Base-by-base conservation (phyloP, 2,329 filamentous ascomycete genomes). In the Leptographium lundbergii region DNA sequence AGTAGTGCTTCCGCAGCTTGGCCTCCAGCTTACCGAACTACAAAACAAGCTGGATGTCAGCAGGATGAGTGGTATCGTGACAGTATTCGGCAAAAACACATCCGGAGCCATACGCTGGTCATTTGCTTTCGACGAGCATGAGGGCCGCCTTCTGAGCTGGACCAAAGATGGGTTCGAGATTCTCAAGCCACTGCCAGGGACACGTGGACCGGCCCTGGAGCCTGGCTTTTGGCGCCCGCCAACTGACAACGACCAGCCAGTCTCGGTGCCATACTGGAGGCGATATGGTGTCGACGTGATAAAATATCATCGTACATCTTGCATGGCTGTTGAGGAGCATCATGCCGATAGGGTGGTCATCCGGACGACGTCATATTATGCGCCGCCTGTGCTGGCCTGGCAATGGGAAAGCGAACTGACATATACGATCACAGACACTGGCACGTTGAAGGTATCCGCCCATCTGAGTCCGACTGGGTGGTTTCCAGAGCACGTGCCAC, bases 341-440 rank as follows among this genome's bases (percentile, higher is more conserved):
- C 39, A 5, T 11, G 24, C n/a, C n/a, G 63, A 69, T 1, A 66
- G 71, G 22, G 64, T 77, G 7, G 68, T 71, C 2, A 65, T 79
- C 9, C 70, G 68, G 0, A 73, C 78, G 7, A 71, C 73, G 36
- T 77, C 76, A 0, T 79, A 75, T 56, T 68, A 85, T 56, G 77
- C 78, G 0, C 84, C 86, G 0, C 79, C 82, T 0, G 75, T 85
- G 1, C 74, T 87, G 0, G 78, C 76, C 29, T 88, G 85, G 84
- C 78, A 77, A 3, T 77, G 73, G 65, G 69, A 78, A 51, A 72
- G 73, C 6, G 69, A 69, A 13, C 60, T 62, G 0, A 27, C 47
- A 11, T 65, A 64, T 58, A 61, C 61, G 1, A 76, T 87, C 54
- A 68, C 68, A 1, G 65, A 69, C 0, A 66, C 73, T 0, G 80